Evolutionary conservation across 2,329 filamentous ascomycete genomes (phyloP).

Genomic region (Pyrenophora teres): DNA sequence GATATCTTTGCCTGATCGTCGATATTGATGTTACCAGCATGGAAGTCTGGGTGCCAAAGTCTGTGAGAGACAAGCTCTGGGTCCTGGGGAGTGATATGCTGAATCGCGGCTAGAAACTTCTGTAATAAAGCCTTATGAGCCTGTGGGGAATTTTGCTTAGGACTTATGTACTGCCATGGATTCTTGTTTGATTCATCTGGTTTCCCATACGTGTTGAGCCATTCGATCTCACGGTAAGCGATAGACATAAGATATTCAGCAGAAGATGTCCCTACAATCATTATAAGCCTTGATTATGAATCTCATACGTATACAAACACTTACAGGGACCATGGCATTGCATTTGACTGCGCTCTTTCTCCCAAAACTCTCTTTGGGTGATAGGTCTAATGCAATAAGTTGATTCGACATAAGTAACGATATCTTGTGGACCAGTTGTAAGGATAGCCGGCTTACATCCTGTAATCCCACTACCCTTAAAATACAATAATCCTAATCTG

Average conservation of each 20-base stretch:
- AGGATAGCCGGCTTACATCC: constrained; percentile 39
- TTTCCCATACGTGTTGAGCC: constrained; percentile 32
- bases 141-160: constrained; percentile 32
- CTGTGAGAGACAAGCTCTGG: constrained; percentile 26
- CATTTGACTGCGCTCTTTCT: constrained; percentile 29
- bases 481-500: constrained; percentile 30
- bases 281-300: constrained; percentile 8
- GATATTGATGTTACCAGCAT: constrained; percentile 36
- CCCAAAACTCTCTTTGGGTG: constrained; percentile 30
- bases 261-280: constrained; percentile 27
- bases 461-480: constrained; percentile 24
- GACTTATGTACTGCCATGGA: constrained; percentile 41
- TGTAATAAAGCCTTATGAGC: constrained; percentile 25
- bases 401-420: constrained; percentile 18
- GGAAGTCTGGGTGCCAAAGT: constrained; percentile 38
- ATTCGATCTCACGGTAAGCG: constrained; percentile 42
- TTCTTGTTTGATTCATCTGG: constrained; percentile 30
- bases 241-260: constrained; percentile 34
- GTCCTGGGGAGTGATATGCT: constrained; percentile 32
- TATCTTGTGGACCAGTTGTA: constrained; percentile 24
- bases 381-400: constrained; percentile 32
- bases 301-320: constrained; percentile 6
- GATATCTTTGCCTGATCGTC: constrained; percentile 29
- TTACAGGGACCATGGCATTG: constrained; percentile 32
- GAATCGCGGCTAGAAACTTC: constrained; percentile 29